These are phyloP conservation scores for Globisporangium spiculum DNA, from an alignment of 352 stramenopile species.

Conservation along the genomic window DNA sequence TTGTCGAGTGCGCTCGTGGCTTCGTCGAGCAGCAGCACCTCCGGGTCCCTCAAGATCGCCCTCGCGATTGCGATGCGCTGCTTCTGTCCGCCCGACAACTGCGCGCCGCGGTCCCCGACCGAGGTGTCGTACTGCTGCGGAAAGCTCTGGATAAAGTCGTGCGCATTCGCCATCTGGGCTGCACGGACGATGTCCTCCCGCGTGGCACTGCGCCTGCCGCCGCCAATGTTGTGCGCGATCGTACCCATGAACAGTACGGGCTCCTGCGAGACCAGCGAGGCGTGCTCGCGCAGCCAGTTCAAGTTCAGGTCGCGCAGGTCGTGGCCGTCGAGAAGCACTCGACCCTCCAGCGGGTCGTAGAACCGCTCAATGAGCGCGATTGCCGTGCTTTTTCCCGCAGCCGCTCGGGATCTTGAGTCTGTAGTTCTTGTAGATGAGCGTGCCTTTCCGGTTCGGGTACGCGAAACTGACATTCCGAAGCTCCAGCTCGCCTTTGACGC, in stretches of 20 bases:
- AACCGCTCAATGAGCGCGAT: constrained; percentile 70
- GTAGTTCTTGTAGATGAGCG: constrained; percentile 62
- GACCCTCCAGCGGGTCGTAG: constrained; percentile 51
- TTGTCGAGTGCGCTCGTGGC: constrained; percentile 78
- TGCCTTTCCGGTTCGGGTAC: constrained; percentile 44
- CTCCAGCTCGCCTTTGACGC: constrained; percentile 27
- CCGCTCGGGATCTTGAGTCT: constrained; percentile 61
- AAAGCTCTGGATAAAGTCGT: constrained; percentile 90
- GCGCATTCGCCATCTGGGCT: constrained; percentile 80
- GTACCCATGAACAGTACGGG: constrained; percentile 70
- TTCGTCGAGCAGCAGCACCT: constrained; percentile 91
- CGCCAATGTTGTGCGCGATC: constrained; percentile 57
- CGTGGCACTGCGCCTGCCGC: constrained; percentile 42
- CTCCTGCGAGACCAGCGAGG: constrained; percentile 81
- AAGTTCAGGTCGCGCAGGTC: constrained; percentile 61
- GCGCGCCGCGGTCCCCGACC: constrained; percentile 85
- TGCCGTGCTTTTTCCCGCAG: constrained; percentile 81
- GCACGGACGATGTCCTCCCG: constrained; percentile 80
- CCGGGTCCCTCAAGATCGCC: constrained; percentile 86
- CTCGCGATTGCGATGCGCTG: constrained; percentile 89
- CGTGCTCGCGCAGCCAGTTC: constrained; percentile 41
- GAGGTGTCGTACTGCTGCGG: constrained; percentile 84
- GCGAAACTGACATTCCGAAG: constrained; percentile 36
- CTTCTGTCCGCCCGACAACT: constrained; percentile 91
- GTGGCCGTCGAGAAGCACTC: constrained; percentile 58